Evolutionary conservation across 805 yeast species (phyloP).

Genomic region (Teunomyces atbi): DNA sequence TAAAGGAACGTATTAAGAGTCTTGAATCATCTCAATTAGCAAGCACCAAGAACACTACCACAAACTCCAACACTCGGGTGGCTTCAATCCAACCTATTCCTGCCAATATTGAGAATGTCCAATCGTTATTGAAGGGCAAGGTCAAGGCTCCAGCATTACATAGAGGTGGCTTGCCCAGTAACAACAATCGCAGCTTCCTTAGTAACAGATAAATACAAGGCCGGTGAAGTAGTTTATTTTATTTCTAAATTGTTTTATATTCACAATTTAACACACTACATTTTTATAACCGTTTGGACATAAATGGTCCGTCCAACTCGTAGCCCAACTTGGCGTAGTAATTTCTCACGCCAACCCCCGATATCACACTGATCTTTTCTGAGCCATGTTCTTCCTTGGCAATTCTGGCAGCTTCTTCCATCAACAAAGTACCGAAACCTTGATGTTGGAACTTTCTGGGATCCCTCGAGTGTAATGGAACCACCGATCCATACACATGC

Average conservation of each 20-base stretch:
- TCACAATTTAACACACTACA: not conserved
- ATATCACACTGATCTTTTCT: conserved; percentile 84
- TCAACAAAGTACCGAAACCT: conserved; percentile 93
- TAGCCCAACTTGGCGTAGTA: conserved; percentile 93
- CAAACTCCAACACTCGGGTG: conserved; percentile 7
- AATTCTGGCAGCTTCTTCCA: conserved; percentile 98
- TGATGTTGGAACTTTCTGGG: conserved; percentile 98
- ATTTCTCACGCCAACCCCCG: conserved; percentile 97
- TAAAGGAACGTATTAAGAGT: conserved; percentile 18
- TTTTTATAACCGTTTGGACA: conserved; percentile 64
- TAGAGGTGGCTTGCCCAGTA: conserved; percentile 36
- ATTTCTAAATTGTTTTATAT: conserved; percentile 1
- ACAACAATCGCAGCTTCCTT: conserved; percentile 11
- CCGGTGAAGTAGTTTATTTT: not conserved
- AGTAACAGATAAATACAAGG: not conserved
- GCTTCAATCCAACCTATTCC: conserved; percentile 8
- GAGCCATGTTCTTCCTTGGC: conserved; percentile 95
- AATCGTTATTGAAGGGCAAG: conserved; percentile 37
- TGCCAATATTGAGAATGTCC: conserved; percentile 32
- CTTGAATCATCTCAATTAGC: conserved; percentile 20
- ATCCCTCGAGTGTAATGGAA: conserved; percentile 92
- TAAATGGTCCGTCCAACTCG: conserved; percentile 90
- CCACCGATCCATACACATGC: conserved; percentile 97
- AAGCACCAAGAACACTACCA: conserved; percentile 21
- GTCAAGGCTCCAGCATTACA: conserved; percentile 46